A percentile compares a stretch with the other conserved stretches of the same genome.
Evolutionary conservation across 2,329 filamentous ascomycete species (phyloP).

Genomic region (Golovinomyces cichoracearum): DNA sequence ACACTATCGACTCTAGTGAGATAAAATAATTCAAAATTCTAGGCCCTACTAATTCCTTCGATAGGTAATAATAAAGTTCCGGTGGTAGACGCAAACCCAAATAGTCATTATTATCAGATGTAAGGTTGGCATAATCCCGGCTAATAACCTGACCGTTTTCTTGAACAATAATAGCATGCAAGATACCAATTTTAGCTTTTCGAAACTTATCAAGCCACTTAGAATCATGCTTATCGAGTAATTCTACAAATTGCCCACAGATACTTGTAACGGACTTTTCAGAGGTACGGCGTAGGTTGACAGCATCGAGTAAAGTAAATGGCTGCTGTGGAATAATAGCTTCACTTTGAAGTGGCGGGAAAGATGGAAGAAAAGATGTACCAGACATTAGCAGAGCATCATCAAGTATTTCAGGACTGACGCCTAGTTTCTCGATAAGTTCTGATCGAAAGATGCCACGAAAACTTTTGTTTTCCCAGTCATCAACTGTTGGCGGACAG

Average conservation of each 20-base stretch:
- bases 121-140: constrained; percentile 45
- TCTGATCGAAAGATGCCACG: constrained; percentile 35
- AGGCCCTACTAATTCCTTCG: constrained; percentile 53
- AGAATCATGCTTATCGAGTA: constrained; percentile 41
- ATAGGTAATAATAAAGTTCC: constrained; percentile 76
- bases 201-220: constrained; percentile 69
- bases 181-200: constrained; percentile 59
- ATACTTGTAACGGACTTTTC: constrained; percentile 45
- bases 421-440: constrained; percentile 41
- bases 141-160: constrained; percentile 42
- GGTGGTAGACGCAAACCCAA: constrained; percentile 72
- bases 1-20: constrained; percentile 49
- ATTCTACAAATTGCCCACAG: constrained; percentile 56
- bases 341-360: constrained; percentile 46
- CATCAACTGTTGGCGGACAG: constrained; percentile 33
- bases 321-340: constrained; percentile 26
- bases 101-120: constrained; percentile 67
- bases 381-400: constrained; percentile 66
- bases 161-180: constrained; percentile 58
- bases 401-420: constrained; percentile 46
- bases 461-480: constrained; percentile 44
- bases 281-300: constrained; percentile 48
- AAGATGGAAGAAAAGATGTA: constrained; percentile 51
- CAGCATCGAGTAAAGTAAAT: constrained; percentile 42
- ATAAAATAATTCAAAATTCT: constrained; percentile 62